Evolutionary conservation across 2,329 filamentous ascomycete species (phyloP).

Genomic region (Sclerotinia subarctica): DNA sequence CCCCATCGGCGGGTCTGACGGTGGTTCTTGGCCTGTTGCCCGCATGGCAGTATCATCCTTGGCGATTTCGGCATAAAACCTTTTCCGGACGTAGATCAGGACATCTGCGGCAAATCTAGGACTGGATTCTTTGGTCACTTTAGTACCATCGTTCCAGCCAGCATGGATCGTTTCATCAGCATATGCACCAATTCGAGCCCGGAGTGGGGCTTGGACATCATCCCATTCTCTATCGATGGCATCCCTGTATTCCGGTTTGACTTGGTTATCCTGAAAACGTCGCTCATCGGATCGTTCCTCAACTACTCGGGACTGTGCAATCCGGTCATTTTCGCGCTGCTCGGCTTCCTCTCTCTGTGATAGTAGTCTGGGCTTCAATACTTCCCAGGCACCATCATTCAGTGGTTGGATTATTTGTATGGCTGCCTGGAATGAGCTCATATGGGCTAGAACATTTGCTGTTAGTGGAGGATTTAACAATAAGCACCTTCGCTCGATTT

Average conservation of each 20-base stretch:
- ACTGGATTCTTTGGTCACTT: conserved; percentile 60
- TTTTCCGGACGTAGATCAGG: conserved; percentile 61
- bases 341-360: conserved; percentile 65
- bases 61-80: conserved; percentile 61
- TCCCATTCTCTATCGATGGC: conserved; percentile 68
- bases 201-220: conserved; percentile 63
- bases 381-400: conserved; percentile 66
- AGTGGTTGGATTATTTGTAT: conserved; percentile 66
- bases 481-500: conserved; percentile 69
- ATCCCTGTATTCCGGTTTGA: conserved; percentile 52
- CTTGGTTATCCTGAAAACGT: conserved; percentile 35
- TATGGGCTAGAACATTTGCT: conserved; percentile 61
- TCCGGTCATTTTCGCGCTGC: conserved; percentile 47
- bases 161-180: conserved; percentile 68
- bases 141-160: conserved; percentile 61
- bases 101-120: conserved; percentile 70
- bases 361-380: conserved; percentile 64
- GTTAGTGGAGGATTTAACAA: conserved; percentile 63
- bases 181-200: conserved; percentile 60
- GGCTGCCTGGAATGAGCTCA: conserved; percentile 71
- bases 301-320: conserved; percentile 36
- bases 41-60: conserved; percentile 50
- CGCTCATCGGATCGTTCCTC: conserved; percentile 42
- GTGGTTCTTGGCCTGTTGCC: conserved; percentile 46
- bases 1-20: conserved; percentile 49